Conservation (phyloP, 2,329 filamentous ascomycete genomes). For the Penicillium decumbens region DNA sequence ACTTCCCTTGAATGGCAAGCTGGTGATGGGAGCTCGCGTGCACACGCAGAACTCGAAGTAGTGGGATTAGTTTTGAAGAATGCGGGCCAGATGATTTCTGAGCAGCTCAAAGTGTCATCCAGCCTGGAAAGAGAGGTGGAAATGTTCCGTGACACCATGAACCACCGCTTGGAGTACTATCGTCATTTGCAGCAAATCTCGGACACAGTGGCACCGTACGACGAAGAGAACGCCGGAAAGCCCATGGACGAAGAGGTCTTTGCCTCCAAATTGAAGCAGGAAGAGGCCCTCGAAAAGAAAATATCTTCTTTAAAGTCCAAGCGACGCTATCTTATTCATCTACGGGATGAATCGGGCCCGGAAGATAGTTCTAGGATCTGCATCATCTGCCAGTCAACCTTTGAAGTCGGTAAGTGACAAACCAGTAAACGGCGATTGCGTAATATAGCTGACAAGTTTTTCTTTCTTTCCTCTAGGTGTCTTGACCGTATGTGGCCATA, state of each 20-base stretch:
- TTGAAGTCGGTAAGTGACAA: slow-evolving; percentile 68
- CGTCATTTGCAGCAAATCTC: slow-evolving; percentile 86
- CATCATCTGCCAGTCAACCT: slow-evolving; percentile 75
- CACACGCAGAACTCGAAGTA: slow-evolving; percentile 60
- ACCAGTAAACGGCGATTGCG: not conserved
- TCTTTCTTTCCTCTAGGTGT: slow-evolving; percentile 28
- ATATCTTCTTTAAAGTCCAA: slow-evolving; percentile 65
- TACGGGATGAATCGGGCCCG: slow-evolving; percentile 58
- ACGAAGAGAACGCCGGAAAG: slow-evolving; percentile 56
- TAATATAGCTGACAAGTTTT: slow-evolving; percentile 3
- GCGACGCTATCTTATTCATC: slow-evolving; percentile 65
- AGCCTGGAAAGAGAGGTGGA: slow-evolving; percentile 64
- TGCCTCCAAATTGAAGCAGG: slow-evolving; percentile 40
- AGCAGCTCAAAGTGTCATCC: slow-evolving; percentile 50
- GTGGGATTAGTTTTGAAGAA: slow-evolving; percentile 59
- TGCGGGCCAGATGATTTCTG: slow-evolving; percentile 51
- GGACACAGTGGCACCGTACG: slow-evolving; percentile 73
- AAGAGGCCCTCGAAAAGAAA: slow-evolving; percentile 53
- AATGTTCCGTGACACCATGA: slow-evolving; percentile 72
- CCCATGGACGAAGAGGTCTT: slow-evolving; percentile 52
- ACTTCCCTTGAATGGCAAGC: slow-evolving; percentile 57
- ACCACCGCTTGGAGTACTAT: slow-evolving; percentile 82
- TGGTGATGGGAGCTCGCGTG: slow-evolving; percentile 51
- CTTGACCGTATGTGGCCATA: slow-evolving; percentile 78
- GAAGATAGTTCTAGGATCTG: slow-evolving; percentile 64